Conservation (phyloP, 306 rosid species). For the Spatholobus suberectus region DNA sequence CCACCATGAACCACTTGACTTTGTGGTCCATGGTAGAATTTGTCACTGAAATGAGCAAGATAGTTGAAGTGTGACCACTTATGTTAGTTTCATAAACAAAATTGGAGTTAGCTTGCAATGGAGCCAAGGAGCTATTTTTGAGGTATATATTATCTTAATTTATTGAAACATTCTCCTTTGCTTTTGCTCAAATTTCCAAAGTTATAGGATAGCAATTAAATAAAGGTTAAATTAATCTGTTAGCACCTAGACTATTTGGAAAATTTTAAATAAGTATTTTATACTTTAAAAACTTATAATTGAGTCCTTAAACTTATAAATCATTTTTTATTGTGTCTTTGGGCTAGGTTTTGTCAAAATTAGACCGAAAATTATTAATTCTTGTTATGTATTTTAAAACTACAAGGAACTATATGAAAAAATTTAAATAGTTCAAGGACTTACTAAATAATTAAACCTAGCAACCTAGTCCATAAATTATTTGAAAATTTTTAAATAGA, state of each 20-base stretch:
- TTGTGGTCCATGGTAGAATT: too few relatives aligned
- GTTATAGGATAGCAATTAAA: slow-evolving; percentile 15
- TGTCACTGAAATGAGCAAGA: slow-evolving; percentile 94
- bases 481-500: background rate
- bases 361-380: background rate
- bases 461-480: background rate
- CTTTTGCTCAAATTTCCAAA: slow-evolving; percentile 13
- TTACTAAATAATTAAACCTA: background rate
- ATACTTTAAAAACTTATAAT: background rate
- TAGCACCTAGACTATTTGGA: background rate
- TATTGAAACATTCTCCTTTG: slow-evolving; percentile 11
- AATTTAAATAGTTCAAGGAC: background rate
- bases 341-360: too few relatives aligned
- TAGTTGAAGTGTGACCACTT: slow-evolving; percentile 82
- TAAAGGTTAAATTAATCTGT: background rate
- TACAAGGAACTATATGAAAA: background rate
- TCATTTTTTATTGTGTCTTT: background rate
- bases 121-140: slow-evolving; percentile 95
- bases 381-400: background rate
- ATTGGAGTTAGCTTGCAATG: slow-evolving; percentile 97
- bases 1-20: too few relatives aligned
- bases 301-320: background rate
- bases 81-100: slow-evolving; percentile 92
- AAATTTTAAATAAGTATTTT: background rate
- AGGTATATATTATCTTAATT: slow-evolving; percentile 60